A percentile compares a stretch with the other conserved stretches of the same genome.
These are phyloP conservation scores for Fusarium fujikuroi DNA, from an alignment of 2,329 filamentous ascomycete genomes.

Conservation along the genomic window DNA sequence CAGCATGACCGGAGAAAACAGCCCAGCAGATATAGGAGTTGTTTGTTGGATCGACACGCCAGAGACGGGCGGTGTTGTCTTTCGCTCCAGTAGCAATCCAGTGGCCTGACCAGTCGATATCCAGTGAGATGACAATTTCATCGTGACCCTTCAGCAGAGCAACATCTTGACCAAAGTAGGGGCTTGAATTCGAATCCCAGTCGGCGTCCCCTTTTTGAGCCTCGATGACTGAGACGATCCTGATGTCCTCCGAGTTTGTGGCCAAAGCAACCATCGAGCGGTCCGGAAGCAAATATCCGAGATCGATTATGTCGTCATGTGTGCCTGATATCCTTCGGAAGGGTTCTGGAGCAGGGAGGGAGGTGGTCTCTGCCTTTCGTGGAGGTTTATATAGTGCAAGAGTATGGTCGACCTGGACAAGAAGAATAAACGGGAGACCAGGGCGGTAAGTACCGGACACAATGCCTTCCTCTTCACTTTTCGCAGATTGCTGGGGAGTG, in stretches of 20 bases:
- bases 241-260: conserved; percentile 93
- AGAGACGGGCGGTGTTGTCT: conserved; percentile 92
- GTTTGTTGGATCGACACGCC: conserved; percentile 82
- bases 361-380: conserved; percentile 51
- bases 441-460: conserved; percentile 75
- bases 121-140: conserved; percentile 94
- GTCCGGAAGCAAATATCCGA: conserved; percentile 85
- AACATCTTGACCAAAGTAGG: conserved; percentile 90
- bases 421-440: conserved; percentile 76
- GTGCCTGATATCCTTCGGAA: conserved; percentile 90
- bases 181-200: conserved; percentile 46
- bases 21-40: conserved; percentile 83
- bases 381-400: conserved; percentile 74
- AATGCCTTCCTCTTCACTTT: conserved; percentile 73
- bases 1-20: conserved; percentile 89
- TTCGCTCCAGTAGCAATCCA: conserved; percentile 98
- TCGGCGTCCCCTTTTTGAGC: conserved; percentile 40
- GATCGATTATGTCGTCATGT: conserved; percentile 96
- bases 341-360: conserved; percentile 58
- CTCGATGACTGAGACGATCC: conserved; percentile 78
- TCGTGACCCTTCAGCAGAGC: conserved; percentile 88
- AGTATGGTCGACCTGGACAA: conserved; percentile 90
- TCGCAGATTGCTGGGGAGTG: conserved; percentile 75
- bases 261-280: conserved; percentile 87
- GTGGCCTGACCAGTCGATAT: conserved; percentile 95